Percentiles rank a stretch among this genome's conserved stretches.
phyloP scores from a whole-genome alignment of 2,329 filamentous ascomycete genomes.

The Zalaria sp. region DNA sequence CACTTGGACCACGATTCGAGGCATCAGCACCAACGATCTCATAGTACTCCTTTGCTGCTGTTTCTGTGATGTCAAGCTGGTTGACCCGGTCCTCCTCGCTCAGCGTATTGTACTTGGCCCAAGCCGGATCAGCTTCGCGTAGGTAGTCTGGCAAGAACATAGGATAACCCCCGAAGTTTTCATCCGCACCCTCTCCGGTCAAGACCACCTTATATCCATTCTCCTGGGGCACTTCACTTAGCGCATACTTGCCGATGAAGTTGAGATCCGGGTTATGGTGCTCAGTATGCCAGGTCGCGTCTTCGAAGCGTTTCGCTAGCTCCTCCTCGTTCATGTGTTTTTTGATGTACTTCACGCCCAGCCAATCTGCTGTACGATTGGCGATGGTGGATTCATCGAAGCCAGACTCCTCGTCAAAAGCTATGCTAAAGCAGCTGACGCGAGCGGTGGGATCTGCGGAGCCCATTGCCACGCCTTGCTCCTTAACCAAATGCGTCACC shows the following conservation, averaged over 20 bases:
- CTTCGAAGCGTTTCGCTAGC: slow-evolving; percentile 28
- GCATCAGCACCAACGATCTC: slow-evolving; percentile 14
- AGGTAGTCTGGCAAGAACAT: slow-evolving; percentile 34
- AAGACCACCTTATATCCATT: slow-evolving; percentile 40
- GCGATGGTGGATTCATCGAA: slow-evolving; percentile 38
- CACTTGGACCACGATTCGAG: slow-evolving; percentile 12
- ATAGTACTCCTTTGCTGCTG: slow-evolving; percentile 13
- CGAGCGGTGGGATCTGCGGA: slow-evolving; percentile 24
- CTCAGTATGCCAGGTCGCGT: slow-evolving; percentile 32
- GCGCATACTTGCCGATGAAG: slow-evolving; percentile 35
- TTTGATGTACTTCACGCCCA: slow-evolving; percentile 31
- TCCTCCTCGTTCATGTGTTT: slow-evolving; percentile 29
- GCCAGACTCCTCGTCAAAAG: slow-evolving; percentile 34
- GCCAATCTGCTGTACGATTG: slow-evolving; percentile 32
- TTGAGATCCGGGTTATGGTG: slow-evolving; percentile 37
- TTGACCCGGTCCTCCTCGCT: slow-evolving; percentile 9
- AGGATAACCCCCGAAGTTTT: slow-evolving; percentile 40
- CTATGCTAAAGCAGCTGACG: slow-evolving; percentile 37
- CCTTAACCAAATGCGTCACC: slow-evolving; percentile 34
- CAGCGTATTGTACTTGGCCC: slow-evolving; percentile 11
- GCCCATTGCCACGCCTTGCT: slow-evolving; percentile 33
- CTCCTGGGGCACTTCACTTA: slow-evolving; percentile 31
- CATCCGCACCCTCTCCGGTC: slow-evolving; percentile 32
- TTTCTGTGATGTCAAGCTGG: slow-evolving; percentile 12
- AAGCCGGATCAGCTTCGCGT: slow-evolving; percentile 30